Base-by-base conservation (phyloP, 2,329 filamentous ascomycete species). In the Fusarium citri region DNA sequence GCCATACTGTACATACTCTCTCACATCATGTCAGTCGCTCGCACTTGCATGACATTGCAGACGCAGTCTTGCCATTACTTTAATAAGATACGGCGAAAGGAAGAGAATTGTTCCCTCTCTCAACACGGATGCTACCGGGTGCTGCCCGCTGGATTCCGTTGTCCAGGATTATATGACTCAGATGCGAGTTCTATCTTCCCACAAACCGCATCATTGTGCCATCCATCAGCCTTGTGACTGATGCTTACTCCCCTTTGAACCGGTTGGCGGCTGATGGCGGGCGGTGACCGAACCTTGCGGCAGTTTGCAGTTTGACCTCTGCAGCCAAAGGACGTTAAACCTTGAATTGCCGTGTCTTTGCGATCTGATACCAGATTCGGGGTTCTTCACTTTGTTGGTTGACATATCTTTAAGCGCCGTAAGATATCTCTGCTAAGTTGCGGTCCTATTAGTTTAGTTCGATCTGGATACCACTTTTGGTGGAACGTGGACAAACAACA, bases 251-350 rank as follows among this genome's bases (percentile, higher is more conserved):
- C 56, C 37, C 31, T 63, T 25, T 55, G 54, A 53, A 47, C 45
- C 42, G 55, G 60, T 64, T 46, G 58, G 31, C 61, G 60, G 50
- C 41, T 43, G 61, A 48, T 59, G 69, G 60, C 57, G 67, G 53
- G 48, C 53, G 45, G 60, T 61, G 53, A 58, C 41, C 50, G 53
- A 68, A 63, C 51, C 42, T 53, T 47, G 42, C 43, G 47, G 34
- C 55, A 64, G 42, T 55, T 53, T 63, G 40, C 55, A 64, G 40
- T 55, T 50, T 63, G 54, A 47, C 43, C 58, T 58, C 26, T 28
- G 59, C 42, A 55, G 46, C 40, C 45, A 61, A 61, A 46, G 58
- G 57, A 59, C 51, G 65, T 62, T 71, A 72, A 60, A 67, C 49
- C 57, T 72, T 66, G 60, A 48, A 57, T 64, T 64, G 65, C 61